Evolutionary conservation across 2,329 filamentous ascomycete species (phyloP), one percentile per base, ranked within the genome.

Genomic region (Elsinoe australis): DNA sequence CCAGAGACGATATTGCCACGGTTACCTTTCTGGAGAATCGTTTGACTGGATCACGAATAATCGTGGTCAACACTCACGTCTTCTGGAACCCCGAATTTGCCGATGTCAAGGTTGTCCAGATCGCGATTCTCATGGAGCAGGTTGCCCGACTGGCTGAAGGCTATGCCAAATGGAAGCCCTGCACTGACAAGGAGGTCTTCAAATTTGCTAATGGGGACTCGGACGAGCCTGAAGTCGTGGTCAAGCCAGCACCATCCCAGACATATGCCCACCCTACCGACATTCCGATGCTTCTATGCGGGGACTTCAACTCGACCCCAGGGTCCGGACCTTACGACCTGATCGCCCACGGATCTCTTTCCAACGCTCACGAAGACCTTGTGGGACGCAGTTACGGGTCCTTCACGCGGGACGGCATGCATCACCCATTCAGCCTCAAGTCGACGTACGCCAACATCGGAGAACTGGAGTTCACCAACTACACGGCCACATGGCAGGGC

Each of bases 61-160:
- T 98, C 54, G 81, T 96, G 28, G 87, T 87, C 56, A 96, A 96
- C 61, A 86, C 87, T 4, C 92, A 98, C 71, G 74, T 96, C 46
- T 94, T 87, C 59, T 98, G 92, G 92, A 89, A 98, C 59, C 87
- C 87, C 1, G 82, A 78, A 3, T 83, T 86, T 59, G 85, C 86
- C 52, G 92, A 98, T 61, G 92, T 98, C 67, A 98, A 98, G 71
- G 75, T 95, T 34, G 87, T 98, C 18, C 92, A 98, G 69, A 92
- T 87, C 0, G 92, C 89, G 51, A 94, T 98, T 55, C 65, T 98
- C 55, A 87, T 98, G 83, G 90, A 96, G 61, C 81, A 89, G 48
- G 78, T 98, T 36, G 85, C 83, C 6, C 92, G 88, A 64, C 73
- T 90, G 45, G 85, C 89, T 0, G 87, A 95, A 56, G 83, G 82